These are phyloP conservation scores for bread wheat (Triticum aestivum) DNA, from an alignment of 176 grass and related monocot genomes.

Conservation along the genomic window IWGSC_CS_RefSeq_v2.1 NC_057810.1:455920455-455920954, in stretches of 20 bases:
- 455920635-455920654: conserved; percentile 30
- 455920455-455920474: conserved; percentile 65
- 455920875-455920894: conserved; percentile 86
- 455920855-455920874: conserved; percentile 92
- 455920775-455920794: conserved; percentile 91
- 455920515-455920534: conserved; percentile 87
- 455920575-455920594: conserved; percentile 84
- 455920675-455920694: conserved; percentile 68
- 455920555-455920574: conserved; percentile 61
- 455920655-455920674: conserved; percentile 66
- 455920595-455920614: conserved; percentile 93
- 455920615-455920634: conserved; percentile 46
- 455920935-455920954: conserved; percentile 86
- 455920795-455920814: conserved; percentile 90
- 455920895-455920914: conserved; percentile 77
- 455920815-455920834: conserved; percentile 91
- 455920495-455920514: conserved; percentile 54
- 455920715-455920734: conserved; percentile 88
- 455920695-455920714: conserved; percentile 71
- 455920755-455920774: conserved; percentile 82
- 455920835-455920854: conserved; percentile 88
- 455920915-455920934: conserved; percentile 84
- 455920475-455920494: conserved; percentile 87
- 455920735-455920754: conserved; percentile 79
- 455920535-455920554: conserved; percentile 79